Evolutionary conservation across 1,284 basidiomycete genomes (phyloP), one percentile per base, ranked within the genome.

Genomic region (Pisolithus thermaeus): DNA sequence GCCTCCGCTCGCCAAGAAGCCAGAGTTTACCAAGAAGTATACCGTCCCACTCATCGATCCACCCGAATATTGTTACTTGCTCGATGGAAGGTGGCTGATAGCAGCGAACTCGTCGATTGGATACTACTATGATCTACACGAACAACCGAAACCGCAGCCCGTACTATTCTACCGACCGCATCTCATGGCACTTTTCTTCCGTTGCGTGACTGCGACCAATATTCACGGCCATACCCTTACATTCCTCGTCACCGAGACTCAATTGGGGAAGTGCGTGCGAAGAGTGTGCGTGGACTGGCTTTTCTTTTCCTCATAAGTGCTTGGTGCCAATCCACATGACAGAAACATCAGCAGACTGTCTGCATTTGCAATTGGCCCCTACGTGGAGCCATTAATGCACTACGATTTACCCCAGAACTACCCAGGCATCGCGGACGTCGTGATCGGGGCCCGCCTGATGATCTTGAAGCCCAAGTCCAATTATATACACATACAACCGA

Each of bases 31-130:
- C 6, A 38, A 28, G 8, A 49, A 12, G 22, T 6, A 4, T 22
- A 23, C 30, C 14, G 25, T 20, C 38, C n/a, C 43, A 28, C 18
- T 22, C 16, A 36, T 53, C 38, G 35, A 45, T 18, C 23, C 37
- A n/a, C 14, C 30, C 16, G 23, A 37, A 1, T 32, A 27, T 22
- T 45, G 47, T 44, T 25, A 41, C 11, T n/a, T 53, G 2, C 43
- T 53, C 18, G 27, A 9, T 22, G 52, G 43, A 8, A 47, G 52
- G 9, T 52, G 52, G 52, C 38, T 52, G 5, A 53, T 53, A 28
- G 39, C 47, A 8, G 47, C 47, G 7, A 45, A 49, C 32, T 11
- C 35, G 11, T 41, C 42, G 3, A 14, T 50, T 27, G 25, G 44
- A 3, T 49, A 28, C 9, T 49, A 43, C 23, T 52, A 49, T 14